Evolutionary conservation across 768 basidiomycete genomes (phyloP), one percentile per base, ranked within the genome.

Genomic region (Mycena galopus): DNA sequence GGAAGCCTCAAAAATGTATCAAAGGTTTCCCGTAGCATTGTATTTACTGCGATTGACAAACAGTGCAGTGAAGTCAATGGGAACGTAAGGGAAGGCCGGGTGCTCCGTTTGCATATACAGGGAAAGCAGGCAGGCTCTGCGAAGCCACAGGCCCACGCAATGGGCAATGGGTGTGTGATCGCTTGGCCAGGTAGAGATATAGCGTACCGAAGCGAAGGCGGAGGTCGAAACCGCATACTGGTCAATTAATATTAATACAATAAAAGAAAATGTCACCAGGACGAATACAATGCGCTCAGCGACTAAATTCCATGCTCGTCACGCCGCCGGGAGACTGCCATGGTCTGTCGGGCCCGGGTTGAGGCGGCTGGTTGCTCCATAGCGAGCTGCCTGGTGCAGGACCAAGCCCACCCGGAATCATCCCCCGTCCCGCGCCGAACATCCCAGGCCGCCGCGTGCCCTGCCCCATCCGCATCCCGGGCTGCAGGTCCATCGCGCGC

Each of bases 381-480:
- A 83, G 68, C 29, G 79, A 81, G 21, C 82, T 82, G 79, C 25
- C 81, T 79, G 82, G 81, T 1, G 83, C 72, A 77, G 79, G 11
- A 73, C 81, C 71, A 77, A 79, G 42, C 77, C 84, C 74, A 69
- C 79, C 37, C 77, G 78, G 77, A 71, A 84, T 75, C 68, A 80
- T 64, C 65, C 84, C 79, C 65, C 82, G 84, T n/a, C 82, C 83
- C 32, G 78, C 81, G 29, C 88, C 88, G 78, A 92, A 92, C 82
- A 91, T 91, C 58, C 87, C 88, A 14, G 90, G 82, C 75, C 91
- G 84, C 72, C 91, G 85, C 17, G 82, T 84, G 74, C 86, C 88
- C 10, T 86, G 86, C 16, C 86, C 90, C 75, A 87, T 82, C 21
- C 90, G 85, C 81, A 87, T 85, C 19, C 82, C 84, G n/a, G 84